Conservation (phyloP, 352 stramenopile genomes). For the Phytophthora pinifolia region DNA sequence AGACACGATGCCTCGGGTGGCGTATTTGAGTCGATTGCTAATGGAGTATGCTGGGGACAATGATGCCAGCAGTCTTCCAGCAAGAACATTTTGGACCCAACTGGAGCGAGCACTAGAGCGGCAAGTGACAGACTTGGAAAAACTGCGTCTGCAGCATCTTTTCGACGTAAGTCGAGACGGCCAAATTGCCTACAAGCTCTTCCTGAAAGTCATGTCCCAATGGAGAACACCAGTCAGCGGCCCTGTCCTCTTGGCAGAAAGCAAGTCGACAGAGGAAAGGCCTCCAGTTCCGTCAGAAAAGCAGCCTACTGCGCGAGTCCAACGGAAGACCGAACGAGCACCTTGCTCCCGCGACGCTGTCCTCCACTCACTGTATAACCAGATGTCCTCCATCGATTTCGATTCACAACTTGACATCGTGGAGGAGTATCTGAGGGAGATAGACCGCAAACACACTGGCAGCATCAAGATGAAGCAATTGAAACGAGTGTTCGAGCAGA, state of each 20-base stretch:
- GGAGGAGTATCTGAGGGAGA: constrained; percentile 49
- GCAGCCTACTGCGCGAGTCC: constrained; percentile 2
- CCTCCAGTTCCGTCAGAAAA: constrained; percentile 5
- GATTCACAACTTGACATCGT: constrained; percentile 64
- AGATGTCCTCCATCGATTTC: constrained; percentile 73
- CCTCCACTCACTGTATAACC: constrained; percentile 55
- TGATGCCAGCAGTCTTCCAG: constrained; percentile 31
- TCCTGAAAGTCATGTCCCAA: constrained; percentile 72
- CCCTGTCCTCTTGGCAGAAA: constrained; percentile 1
- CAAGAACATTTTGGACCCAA: constrained; percentile 29
- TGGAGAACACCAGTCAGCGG: constrained; percentile 27
- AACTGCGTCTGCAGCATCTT: constrained; percentile 51
- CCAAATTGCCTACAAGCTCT: constrained; percentile 68
- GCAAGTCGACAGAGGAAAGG: constrained; percentile 5
- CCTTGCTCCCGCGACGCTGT: constrained; percentile 31
- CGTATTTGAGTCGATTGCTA: constrained; percentile 48
- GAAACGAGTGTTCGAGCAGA: constrained; percentile 46
- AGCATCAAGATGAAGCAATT: constrained; percentile 42
- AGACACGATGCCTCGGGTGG: constrained; percentile 39
- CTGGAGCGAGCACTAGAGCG: constrained; percentile 37
- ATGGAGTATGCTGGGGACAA: constrained; percentile 34
- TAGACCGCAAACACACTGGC: constrained; percentile 31
- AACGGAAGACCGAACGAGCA: not conserved
- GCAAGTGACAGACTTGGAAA: constrained; percentile 32
- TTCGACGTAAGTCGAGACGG: constrained; percentile 70